A percentile compares a stretch with the other conserved stretches of the same genome.
These are phyloP conservation scores for Penicillium thymicola DNA, from an alignment of 2,329 filamentous ascomycete genomes.

Conservation along the genomic window DNA sequence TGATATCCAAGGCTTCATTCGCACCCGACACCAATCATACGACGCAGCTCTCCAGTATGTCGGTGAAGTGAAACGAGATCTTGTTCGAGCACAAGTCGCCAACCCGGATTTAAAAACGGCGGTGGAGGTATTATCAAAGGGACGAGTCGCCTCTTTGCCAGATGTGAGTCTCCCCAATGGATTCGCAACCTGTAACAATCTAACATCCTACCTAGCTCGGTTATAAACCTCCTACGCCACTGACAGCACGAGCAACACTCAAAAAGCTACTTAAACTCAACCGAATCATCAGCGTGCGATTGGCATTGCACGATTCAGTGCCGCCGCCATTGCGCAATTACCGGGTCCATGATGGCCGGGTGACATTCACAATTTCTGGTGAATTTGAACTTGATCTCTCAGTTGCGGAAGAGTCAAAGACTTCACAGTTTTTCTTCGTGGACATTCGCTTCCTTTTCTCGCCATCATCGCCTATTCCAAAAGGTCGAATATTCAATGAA, in stretches of 20 bases:
- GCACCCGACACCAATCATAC: slow-evolving; percentile 60
- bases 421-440: slow-evolving; percentile 88
- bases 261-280: slow-evolving; percentile 78
- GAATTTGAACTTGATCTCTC: slow-evolving; percentile 95
- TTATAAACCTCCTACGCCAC: slow-evolving; percentile 69
- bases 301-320: slow-evolving; percentile 82
- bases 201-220: slow-evolving; percentile 54
- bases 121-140: slow-evolving; percentile 76
- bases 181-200: slow-evolving; percentile 5
- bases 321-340: slow-evolving; percentile 76
- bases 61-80: slow-evolving; percentile 68
- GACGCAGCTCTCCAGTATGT: slow-evolving; percentile 60
- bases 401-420: slow-evolving; percentile 78
- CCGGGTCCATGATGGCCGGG: slow-evolving; percentile 77
- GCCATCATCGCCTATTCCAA: slow-evolving; percentile 64
- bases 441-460: slow-evolving; percentile 82
- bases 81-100: slow-evolving; percentile 71
- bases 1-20: slow-evolving; percentile 75
- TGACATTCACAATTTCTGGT: slow-evolving; percentile 75
- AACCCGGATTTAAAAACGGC: slow-evolving; percentile 91
- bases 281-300: slow-evolving; percentile 72
- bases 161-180: slow-evolving; percentile 55
- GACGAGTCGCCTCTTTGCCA: slow-evolving; percentile 73
- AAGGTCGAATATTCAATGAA: slow-evolving; percentile 59
- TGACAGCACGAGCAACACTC: slow-evolving; percentile 69